Evolutionary conservation across 1,139 yeast species (phyloP), one percentile per base, ranked within the genome.

Genomic region (Taphrina deformans): DNA sequence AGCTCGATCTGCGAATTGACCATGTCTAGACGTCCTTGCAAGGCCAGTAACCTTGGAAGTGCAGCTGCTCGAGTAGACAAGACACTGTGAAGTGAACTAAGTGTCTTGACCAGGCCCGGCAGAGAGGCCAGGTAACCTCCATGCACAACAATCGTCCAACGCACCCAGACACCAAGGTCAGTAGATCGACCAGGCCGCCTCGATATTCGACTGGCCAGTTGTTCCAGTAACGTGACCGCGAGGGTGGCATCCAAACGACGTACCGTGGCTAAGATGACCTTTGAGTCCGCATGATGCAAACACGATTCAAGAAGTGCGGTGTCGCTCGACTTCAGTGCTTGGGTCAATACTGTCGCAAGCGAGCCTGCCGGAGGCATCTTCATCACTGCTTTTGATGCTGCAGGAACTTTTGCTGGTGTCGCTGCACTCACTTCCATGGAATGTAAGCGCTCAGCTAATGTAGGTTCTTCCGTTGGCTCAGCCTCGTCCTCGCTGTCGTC

Each of bases 101-200:
- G 79, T 51, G 89, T 85, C 59, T 82, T 79, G 69, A 84, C 79
- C 69, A 88, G 80, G 69, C 88, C 86, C 53, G 96, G 92, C 65
- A 88, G 79, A 18, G 88, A 82, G 29, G 88, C 82, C 63, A 87
- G 78, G 69, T 85, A 85, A 1, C 96, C 93, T 46, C 99, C 99
- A 75, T 95, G 99, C 45, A 88, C 85, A 55, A 93, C 86, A 72
- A 95, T 80, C 60, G 91, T 86, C 95, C 97, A 92, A 75, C 92
- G 89, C 70, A 92, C 86, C 99, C 99, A 93, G 59, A 85, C 81
- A 69, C 88, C 87, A 69, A 93, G 80, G 68, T 86, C 87, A 45
- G 87, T 89, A 69, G 91, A 91, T 70, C 90, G 83, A 67, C 80
- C 77, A 4, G 85, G 83, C 27, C 81, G 79, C 71, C 95, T 83